Base-by-base conservation (phyloP, 2,329 filamentous ascomycete species). In the Sarocladium kiliense region DNA sequence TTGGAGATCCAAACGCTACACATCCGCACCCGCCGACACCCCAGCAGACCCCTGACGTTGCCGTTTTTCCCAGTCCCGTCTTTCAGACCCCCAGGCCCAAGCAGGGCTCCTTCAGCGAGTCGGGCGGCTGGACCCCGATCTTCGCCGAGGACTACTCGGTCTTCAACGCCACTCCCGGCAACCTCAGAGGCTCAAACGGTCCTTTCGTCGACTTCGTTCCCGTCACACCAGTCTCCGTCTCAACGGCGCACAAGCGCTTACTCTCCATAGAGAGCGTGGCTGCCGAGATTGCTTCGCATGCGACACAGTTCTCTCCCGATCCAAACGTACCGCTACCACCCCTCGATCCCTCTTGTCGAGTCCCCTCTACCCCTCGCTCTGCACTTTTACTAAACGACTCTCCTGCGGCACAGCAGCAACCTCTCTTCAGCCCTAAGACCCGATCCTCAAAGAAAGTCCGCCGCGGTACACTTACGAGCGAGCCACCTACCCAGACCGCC, bases 71-170 rank as follows among this genome's bases (percentile, higher is more conserved):
- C 58, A 84, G 75, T 64, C 75, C 80, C 54, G 67, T 77, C 57
- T 81, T 84, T 68, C 50, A 41, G 34, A 85, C 81, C 11, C 81
- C 81, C 44, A 79, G 75, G 66, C 69, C 71, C 55, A 73, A 68
- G 61, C 73, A 74, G 59, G 71, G 71, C 57, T 73, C 70, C 56
- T 75, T 78, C 60, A 70, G 78, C 68, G 75, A 80, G 58, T 66
- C 76, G 54, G 72, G 74, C 60, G 75, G 76, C 61, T 82, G 79
- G 77, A 85, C 82, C 44, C 82, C 82, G 66, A 77, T 76, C 56
- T 86, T 84, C 71, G 81, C 82, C 60, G 81, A 85, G 65, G 82
- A 85, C 60, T 85, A 83, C 63, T 84, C 82, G 59, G 81, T 85
- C 63, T 85, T 86, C 73, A 82, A 84, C 69, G 72, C 77, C n/a